Percentiles rank a stretch among this genome's conserved stretches.
phyloP scores from a whole-genome alignment of 345 rosid genomes.

The Carallia brachiata region DNA sequence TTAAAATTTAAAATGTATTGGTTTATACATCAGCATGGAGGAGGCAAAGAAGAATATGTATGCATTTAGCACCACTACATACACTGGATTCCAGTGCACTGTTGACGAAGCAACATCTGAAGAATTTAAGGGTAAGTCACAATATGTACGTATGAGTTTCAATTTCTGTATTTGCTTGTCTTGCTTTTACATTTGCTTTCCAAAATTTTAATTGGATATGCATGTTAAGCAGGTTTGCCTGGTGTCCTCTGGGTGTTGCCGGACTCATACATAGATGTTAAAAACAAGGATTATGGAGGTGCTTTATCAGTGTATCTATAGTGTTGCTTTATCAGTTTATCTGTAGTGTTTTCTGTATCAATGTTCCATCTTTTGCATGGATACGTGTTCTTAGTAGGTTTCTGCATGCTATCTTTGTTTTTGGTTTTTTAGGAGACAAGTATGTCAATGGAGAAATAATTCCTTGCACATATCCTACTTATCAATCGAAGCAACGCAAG shows the following conservation, averaged over 20 bases:
- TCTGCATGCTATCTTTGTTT: neutral
- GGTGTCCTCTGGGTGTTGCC: slow-evolving; percentile 96
- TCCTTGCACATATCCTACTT: slow-evolving; percentile 87
- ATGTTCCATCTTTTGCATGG: no score
- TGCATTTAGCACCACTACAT: slow-evolving; percentile 75
- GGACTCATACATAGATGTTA: slow-evolving; percentile 87
- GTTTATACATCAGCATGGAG: slow-evolving; percentile 59
- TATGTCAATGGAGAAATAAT: slow-evolving; percentile 91
- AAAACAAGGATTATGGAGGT: slow-evolving; percentile 96
- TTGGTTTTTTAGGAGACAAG: slow-evolving; percentile 60
- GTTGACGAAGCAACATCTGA: slow-evolving; percentile 76
- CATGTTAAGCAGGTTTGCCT: slow-evolving; percentile 60
- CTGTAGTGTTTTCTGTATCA: no score
- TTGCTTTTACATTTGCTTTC: neutral
- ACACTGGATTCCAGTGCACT: slow-evolving; percentile 89
- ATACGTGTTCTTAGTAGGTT: neutral
- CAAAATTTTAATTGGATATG: neutral
- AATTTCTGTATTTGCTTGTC: neutral
- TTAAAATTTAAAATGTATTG: neutral
- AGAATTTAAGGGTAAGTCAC: slow-evolving; percentile 69
- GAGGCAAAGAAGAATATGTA: slow-evolving; percentile 96
- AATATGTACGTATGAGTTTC: neutral
- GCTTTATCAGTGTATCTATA: neutral
- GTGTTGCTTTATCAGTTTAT: neutral
- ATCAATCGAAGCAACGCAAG: slow-evolving; percentile 79